Evolutionary conservation across 2,329 filamentous ascomycete genomes (phyloP).

Genomic region (Sphaerulina populicola): DNA sequence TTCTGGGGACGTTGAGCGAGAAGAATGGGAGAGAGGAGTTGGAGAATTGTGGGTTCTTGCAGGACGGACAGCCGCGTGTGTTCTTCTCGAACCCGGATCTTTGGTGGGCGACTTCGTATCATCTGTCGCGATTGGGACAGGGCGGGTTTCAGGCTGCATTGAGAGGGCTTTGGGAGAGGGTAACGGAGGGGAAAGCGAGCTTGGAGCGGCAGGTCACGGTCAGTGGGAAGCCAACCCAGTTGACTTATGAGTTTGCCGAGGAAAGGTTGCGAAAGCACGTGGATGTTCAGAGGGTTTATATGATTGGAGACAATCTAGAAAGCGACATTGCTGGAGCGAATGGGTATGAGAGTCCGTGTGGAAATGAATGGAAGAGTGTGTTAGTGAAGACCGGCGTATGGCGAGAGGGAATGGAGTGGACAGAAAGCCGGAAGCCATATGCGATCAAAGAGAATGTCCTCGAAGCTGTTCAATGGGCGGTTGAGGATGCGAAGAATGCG

Average conservation of each 20-base stretch:
- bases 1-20: conserved; percentile 68
- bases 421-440: conserved; percentile 47
- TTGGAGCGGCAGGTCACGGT: conserved; percentile 44
- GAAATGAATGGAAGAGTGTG: conserved; percentile 68
- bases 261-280: conserved; percentile 50
- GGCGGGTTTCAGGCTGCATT: conserved; percentile 81
- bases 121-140: conserved; percentile 78
- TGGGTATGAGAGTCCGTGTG: conserved; percentile 56
- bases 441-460: conserved; percentile 65
- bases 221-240: conserved; percentile 72
- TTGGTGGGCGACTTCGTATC: conserved; percentile 78
- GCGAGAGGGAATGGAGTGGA: conserved; percentile 47
- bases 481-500: conserved; percentile 47
- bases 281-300: conserved; percentile 63
- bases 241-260: conserved; percentile 80
- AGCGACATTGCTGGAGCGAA: conserved; percentile 88
- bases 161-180: conserved; percentile 65
- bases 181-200: conserved; percentile 52
- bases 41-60: conserved; percentile 69
- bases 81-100: conserved; percentile 90
- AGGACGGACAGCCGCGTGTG: conserved; percentile 68
- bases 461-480: conserved; percentile 67
- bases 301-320: conserved; percentile 68
- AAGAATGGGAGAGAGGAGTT: conserved; percentile 59
- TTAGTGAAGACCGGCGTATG: conserved; percentile 77